Evolutionary conservation across 1,284 basidiomycete genomes (phyloP).

Genomic region (Coniferiporia weirii): DNA sequence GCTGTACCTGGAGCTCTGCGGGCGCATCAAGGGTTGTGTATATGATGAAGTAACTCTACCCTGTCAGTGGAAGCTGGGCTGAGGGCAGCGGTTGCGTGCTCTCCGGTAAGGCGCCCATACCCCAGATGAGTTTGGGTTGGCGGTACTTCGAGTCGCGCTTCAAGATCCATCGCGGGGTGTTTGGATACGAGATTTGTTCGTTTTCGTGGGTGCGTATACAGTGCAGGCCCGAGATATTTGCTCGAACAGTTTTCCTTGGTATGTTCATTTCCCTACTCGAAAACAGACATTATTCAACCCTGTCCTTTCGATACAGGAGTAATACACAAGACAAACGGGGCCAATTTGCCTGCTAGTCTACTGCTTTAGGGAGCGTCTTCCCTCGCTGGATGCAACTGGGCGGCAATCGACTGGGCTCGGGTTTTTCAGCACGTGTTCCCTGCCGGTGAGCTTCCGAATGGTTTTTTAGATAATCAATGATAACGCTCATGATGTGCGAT

Average conservation of each 20-base stretch:
- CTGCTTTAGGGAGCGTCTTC: no score
- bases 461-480: no score
- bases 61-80: constrained; percentile 82
- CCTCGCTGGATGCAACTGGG: no score
- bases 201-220: constrained; percentile 81
- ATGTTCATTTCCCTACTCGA: no score
- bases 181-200: constrained; percentile 88
- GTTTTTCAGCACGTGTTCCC: no score
- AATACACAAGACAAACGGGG: no score
- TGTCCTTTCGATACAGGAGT: no score
- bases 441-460: no score
- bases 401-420: no score
- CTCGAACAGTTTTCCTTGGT: constrained; percentile 66
- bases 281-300: no score
- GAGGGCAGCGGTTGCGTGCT: constrained; percentile 96
- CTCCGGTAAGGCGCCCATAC: constrained; percentile 81
- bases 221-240: constrained; percentile 90
- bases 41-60: constrained; percentile 79
- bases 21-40: constrained; percentile 71
- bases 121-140: constrained; percentile 93
- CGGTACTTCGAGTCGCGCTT: constrained; percentile 84
- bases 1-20: constrained; percentile 86
- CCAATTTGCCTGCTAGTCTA: no score
- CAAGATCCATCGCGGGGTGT: constrained; percentile 75
- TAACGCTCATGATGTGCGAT: no score